A percentile compares a stretch with the other conserved stretches of the same genome.
These are phyloP conservation scores for Exophiala viscosa DNA, from an alignment of 2,329 filamentous ascomycete species.

Conservation along the genomic window DNA sequence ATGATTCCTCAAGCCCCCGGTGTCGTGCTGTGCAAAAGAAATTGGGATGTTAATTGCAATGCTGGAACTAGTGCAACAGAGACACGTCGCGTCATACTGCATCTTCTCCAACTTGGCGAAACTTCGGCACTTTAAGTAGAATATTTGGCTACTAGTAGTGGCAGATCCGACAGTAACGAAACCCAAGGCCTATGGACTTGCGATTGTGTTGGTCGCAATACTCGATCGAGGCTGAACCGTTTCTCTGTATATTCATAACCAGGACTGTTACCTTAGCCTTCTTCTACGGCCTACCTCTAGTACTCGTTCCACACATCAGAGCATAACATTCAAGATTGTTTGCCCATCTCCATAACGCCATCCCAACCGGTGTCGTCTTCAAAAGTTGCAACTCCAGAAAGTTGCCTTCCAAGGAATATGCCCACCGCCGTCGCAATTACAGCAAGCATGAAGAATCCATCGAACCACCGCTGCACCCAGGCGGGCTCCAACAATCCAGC, in stretches of 20 bases:
- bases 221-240: background rate
- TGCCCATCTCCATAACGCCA: conserved; percentile 67
- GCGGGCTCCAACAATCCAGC: conserved; percentile 65
- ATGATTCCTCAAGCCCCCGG: conserved; percentile 1
- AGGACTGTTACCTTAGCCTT: background rate
- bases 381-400: conserved; percentile 47
- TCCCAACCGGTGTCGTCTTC: conserved; percentile 56
- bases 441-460: conserved; percentile 75
- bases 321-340: conserved; percentile 49
- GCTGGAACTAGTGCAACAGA: no score
- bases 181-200: no score
- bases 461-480: conserved; percentile 81
- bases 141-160: no score
- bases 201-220: background rate
- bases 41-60: no score
- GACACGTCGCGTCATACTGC: no score
- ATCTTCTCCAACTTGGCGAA: background rate
- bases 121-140: no score
- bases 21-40: background rate
- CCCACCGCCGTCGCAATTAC: conserved; percentile 65
- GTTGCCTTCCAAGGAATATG: conserved; percentile 66
- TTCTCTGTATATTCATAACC: background rate
- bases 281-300: background rate
- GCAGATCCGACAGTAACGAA: no score
- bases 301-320: background rate